Percentiles rank a stretch among this genome's conserved stretches.
phyloP scores from a whole-genome alignment of 306 rosid species.

The Inga leiocalycina region DNA sequence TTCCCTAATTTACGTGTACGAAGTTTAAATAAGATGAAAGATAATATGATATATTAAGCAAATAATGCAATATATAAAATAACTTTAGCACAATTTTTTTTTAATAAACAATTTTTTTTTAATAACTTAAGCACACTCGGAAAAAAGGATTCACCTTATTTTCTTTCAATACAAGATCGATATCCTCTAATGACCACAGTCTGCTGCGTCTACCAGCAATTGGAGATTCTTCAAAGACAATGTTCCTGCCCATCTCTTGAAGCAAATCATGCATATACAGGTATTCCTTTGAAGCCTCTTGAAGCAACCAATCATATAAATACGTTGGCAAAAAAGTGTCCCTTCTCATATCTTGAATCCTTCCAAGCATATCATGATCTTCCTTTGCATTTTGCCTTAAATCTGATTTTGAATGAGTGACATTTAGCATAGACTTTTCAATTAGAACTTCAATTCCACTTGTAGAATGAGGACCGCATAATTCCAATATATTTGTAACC shows the following conservation, averaged over 20 bases:
- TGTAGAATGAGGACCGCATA: not conserved
- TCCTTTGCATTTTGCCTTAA: not conserved
- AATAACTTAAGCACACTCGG: no score
- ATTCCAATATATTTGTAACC: not conserved
- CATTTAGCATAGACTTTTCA: not conserved
- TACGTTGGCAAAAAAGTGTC: not conserved
- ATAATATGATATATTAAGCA: no score
- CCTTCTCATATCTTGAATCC: slow-evolving; percentile 4
- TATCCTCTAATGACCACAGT: not conserved
- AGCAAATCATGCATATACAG: slow-evolving; percentile 17
- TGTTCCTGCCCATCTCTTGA: slow-evolving; percentile 8
- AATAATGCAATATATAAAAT: no score
- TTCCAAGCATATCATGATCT: not conserved
- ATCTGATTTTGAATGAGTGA: not conserved
- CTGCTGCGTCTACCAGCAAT: not conserved
- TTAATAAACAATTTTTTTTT: no score
- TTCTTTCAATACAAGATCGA: not conserved
- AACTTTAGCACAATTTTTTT: no score
- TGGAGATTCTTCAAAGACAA: slow-evolving; percentile 5
- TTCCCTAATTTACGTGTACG: not conserved
- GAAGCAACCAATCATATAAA: slow-evolving; percentile 2
- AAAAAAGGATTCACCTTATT: no score
- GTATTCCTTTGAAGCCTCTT: not conserved
- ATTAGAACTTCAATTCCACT: not conserved
- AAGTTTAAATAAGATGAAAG: not conserved